These are phyloP conservation scores for Paratinospora sagittata DNA, from an alignment of 164 flowering plant genomes.

Conservation along the genomic window DNA sequence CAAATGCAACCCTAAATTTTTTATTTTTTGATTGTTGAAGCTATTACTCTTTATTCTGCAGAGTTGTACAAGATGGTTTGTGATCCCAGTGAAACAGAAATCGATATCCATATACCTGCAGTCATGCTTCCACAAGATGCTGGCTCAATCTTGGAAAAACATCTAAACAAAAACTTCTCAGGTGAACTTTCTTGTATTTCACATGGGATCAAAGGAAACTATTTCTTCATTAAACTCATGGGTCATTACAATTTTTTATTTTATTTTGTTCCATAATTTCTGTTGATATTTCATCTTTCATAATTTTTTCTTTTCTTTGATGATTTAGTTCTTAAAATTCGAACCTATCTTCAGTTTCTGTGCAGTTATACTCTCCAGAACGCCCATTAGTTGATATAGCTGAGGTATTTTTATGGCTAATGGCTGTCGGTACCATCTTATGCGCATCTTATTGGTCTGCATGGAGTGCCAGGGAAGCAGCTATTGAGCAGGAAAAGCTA, in stretches of 20 bases:
- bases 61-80: constrained; percentile 99
- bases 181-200: constrained; percentile 35
- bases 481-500: constrained; percentile 79
- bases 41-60: constrained; percentile 24
- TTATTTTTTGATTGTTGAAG: neutral
- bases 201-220: neutral
- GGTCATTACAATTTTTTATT: too few relatives aligned
- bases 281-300: neutral
- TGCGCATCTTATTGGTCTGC: constrained; percentile 99
- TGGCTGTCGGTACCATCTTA: constrained; percentile 95
- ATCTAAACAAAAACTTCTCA: constrained; percentile 36
- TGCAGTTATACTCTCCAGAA: constrained; percentile 84
- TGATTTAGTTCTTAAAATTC: too few relatives aligned
- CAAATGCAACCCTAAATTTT: neutral
- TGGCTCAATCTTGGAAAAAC: constrained; percentile 59
- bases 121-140: constrained; percentile 97
- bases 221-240: neutral
- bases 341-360: constrained; percentile 80
- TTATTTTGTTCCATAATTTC: too few relatives aligned
- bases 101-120: constrained; percentile 71
- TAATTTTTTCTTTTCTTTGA: neutral
- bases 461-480: constrained; percentile 89
- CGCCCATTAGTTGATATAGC: constrained; percentile 91
- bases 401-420: constrained; percentile 97
- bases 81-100: constrained; percentile 70